Evolutionary conservation across 2,329 filamentous ascomycete genomes (phyloP).

Genomic region (Phialophora tarda): DNA sequence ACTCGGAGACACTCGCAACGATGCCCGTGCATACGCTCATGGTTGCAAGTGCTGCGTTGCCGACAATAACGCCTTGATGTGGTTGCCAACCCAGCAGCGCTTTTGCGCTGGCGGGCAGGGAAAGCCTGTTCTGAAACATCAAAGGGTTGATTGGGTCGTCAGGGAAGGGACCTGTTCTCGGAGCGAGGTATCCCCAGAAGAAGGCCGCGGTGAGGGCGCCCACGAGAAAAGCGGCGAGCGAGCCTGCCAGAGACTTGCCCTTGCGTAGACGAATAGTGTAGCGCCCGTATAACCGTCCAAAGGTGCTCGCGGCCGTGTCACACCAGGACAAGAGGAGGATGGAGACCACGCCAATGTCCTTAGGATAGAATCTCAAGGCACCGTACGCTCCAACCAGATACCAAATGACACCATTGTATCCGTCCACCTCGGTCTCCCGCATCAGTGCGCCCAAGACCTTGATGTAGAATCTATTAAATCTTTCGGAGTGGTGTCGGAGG

Average conservation of each 20-base stretch:
- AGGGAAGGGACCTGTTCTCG: slow-evolving; percentile 67
- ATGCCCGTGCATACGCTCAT: slow-evolving; percentile 90
- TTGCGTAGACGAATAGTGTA: slow-evolving; percentile 84
- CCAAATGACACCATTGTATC: slow-evolving; percentile 97
- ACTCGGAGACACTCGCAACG: slow-evolving; percentile 85
- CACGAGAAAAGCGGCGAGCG: slow-evolving; percentile 78
- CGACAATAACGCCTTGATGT: slow-evolving; percentile 67
- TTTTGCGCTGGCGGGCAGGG: slow-evolving; percentile 67
- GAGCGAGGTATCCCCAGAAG: slow-evolving; percentile 89
- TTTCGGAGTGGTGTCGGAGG: slow-evolving; percentile 78
- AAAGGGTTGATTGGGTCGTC: slow-evolving; percentile 68
- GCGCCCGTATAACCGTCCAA: slow-evolving; percentile 85
- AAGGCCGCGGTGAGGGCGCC: slow-evolving; percentile 81
- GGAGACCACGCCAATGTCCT: slow-evolving; percentile 88
- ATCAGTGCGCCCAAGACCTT: slow-evolving; percentile 84
- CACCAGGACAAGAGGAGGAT: slow-evolving; percentile 95
- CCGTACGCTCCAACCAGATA: slow-evolving; percentile 91
- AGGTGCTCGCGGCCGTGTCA: slow-evolving; percentile 93
- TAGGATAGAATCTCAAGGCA: slow-evolving; percentile 85
- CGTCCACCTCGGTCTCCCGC: slow-evolving; percentile 92
- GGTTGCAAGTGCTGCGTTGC: slow-evolving; percentile 73
- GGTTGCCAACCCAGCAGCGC: slow-evolving; percentile 66
- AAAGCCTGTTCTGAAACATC: slow-evolving; percentile 79
- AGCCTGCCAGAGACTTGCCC: slow-evolving; percentile 92
- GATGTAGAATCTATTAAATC: slow-evolving; percentile 88